Conservation (phyloP, 352 stramenopile species). For the Phytopythium litorale region DNA sequence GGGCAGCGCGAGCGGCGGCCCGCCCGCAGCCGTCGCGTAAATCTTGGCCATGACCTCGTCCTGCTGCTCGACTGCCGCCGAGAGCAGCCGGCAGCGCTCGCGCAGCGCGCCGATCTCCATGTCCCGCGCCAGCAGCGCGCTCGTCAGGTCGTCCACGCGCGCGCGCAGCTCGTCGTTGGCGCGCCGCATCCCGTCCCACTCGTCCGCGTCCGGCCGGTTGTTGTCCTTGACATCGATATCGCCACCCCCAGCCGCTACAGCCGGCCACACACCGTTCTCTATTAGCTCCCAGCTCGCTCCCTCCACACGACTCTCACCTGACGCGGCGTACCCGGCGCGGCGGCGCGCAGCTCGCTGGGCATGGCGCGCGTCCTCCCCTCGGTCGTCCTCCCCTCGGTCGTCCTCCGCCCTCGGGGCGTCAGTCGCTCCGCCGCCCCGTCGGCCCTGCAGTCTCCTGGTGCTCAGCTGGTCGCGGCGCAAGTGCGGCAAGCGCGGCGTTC, state of each 20-base stretch:
- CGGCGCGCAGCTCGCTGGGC: neutral
- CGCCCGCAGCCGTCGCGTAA: constrained; percentile 34
- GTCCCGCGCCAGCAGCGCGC: constrained; percentile 65
- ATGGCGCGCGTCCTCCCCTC: neutral
- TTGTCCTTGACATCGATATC: neutral
- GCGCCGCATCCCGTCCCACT: constrained; percentile 23
- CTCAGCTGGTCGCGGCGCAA: no score
- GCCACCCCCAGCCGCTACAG: no score
- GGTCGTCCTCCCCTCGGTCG: neutral
- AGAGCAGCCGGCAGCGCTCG: constrained; percentile 62
- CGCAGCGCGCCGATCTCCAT: constrained; percentile 64
- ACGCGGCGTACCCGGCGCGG: neutral
- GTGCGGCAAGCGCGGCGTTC: neutral
- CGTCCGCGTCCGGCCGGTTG: constrained; percentile 11
- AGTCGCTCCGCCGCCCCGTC: no score
- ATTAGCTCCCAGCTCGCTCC: no score
- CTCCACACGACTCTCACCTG: no score
- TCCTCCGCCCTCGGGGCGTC: no score
- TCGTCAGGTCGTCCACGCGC: constrained; percentile 61
- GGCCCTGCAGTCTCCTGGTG: no score
- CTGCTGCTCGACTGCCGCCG: constrained; percentile 63
- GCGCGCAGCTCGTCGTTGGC: constrained; percentile 48
- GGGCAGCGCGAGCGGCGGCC: constrained; percentile 3
- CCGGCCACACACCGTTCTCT: no score
- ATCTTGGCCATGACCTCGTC: constrained; percentile 80